Base-by-base conservation (phyloP, 1,139 yeast species). In the Sugiyamaella paludigena region DNA sequence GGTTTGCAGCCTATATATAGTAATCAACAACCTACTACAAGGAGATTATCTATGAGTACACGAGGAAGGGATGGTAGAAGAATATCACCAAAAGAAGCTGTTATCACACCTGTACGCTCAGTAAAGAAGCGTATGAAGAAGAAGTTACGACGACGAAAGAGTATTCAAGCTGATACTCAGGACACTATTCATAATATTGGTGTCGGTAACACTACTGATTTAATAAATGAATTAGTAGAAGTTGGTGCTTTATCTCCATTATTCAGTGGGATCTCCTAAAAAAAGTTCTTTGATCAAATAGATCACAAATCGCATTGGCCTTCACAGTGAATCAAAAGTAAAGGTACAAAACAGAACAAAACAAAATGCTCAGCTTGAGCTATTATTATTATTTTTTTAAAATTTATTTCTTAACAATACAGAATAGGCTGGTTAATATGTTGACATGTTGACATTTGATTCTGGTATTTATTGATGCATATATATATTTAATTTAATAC, bases 1-100 rank as follows among this genome's bases (percentile, higher is more conserved):
- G 87, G 89, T 5, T 65, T 77, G 7, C 57, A 54, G 40, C 51
- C 54, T 12, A 43, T 51, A 35, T 49, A 53, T 34, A 40, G 43
- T 13, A 19, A 19, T 5, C 33, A 40, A 29, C 53, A 38, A 24
- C 51, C 53, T 11, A 39, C 51, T 2, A 35, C 49, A n/a, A 45
- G 53, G 24, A 44, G 53, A 15, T 16, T 45, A 33, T 49, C 51
- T 6, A 31, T 42, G 30, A 52, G 46, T 24, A 44, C 48, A 12
- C 45, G 52, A 1, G 29, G 44, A 5, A 29, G 40, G n/a, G 47
- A 49, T 28, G 47, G 52, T 9, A 36, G 53, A 31, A 43, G 51
- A 4, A 43, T 38, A 28, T 39, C 52, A 10, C 52, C 59, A 13
- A 64, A 63, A 30, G 74, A 69, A 48, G 65, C 64, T 31, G 58